Conservation (phyloP, 2,329 filamentous ascomycete genomes). For the Pseudocercospora cruenta region DNA sequence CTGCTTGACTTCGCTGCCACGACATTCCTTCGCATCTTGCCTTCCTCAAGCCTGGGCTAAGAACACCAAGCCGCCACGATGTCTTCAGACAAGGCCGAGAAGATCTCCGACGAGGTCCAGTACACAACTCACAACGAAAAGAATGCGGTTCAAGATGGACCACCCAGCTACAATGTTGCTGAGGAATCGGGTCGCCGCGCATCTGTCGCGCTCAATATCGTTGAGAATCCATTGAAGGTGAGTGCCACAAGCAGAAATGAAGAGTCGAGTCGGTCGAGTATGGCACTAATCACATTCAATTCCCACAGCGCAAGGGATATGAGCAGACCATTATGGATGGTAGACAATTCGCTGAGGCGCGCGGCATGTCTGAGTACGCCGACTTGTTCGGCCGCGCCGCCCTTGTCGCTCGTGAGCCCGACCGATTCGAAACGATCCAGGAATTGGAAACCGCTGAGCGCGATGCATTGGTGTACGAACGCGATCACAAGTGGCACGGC, state of each 20-base stretch:
- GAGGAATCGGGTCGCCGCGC: constrained; percentile 37
- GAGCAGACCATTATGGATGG: constrained; percentile 42
- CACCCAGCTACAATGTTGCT: background rate
- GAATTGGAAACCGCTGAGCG: constrained; percentile 65
- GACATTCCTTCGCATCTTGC: background rate
- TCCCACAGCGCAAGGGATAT: constrained; percentile 37
- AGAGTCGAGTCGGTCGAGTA: background rate
- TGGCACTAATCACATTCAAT: background rate
- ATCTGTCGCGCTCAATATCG: constrained; percentile 52
- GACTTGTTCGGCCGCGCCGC: constrained; percentile 52
- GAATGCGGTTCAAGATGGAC: background rate
- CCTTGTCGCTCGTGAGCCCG: constrained; percentile 72
- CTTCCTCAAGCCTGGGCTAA: background rate
- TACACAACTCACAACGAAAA: constrained; percentile 24
- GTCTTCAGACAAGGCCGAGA: constrained; percentile 10
- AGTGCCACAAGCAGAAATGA: constrained; percentile 17
- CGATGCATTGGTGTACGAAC: constrained; percentile 62
- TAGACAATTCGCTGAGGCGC: constrained; percentile 37
- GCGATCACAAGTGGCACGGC: constrained; percentile 69
- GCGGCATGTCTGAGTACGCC: constrained; percentile 43
- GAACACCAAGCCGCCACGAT: constrained; percentile 9
- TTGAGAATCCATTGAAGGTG: constrained; percentile 53
- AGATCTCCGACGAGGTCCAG: constrained; percentile 13
- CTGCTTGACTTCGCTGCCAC: constrained; percentile 1
- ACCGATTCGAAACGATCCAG: constrained; percentile 63